A percentile compares a stretch with the other conserved stretches of the same genome.
Evolutionary conservation across 2,329 filamentous ascomycete genomes (phyloP).

Genomic region (Alternaria ethzedia): DNA sequence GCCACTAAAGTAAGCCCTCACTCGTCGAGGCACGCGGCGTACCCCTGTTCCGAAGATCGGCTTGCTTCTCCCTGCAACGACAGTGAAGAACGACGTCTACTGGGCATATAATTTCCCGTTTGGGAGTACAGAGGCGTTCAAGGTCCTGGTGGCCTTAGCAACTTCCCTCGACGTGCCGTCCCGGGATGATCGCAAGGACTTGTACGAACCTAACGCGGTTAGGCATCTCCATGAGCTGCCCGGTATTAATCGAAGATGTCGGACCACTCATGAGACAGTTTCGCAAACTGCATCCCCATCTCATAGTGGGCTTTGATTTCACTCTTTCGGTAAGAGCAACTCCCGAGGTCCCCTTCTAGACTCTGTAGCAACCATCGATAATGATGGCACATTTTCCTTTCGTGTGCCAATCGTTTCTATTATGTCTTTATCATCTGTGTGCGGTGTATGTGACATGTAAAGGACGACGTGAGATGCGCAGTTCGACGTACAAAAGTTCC

Average conservation of each 20-base stretch:
- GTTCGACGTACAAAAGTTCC: not conserved
- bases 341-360: not conserved
- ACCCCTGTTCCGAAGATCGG: not conserved
- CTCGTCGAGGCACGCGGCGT: not conserved
- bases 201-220: not conserved
- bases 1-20: not conserved
- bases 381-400: not conserved
- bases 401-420: not conserved
- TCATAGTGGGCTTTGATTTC: not conserved
- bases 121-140: not conserved
- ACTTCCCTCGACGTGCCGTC: not conserved
- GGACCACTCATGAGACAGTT: not conserved
- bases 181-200: not conserved
- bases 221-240: not conserved
- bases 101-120: not conserved
- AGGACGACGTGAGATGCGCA: not conserved
- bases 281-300: not conserved
- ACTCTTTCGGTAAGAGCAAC: not conserved
- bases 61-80: not conserved
- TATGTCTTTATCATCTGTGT: rapidly evolving
- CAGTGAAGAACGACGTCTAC: not conserved
- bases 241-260: not conserved
- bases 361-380: not conserved
- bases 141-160: not conserved
- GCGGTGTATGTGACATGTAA: not conserved